Evolutionary conservation across 352 stramenopile species (phyloP), one percentile per base, ranked within the genome.

Genomic region (Blastocystis sp.): DNA sequence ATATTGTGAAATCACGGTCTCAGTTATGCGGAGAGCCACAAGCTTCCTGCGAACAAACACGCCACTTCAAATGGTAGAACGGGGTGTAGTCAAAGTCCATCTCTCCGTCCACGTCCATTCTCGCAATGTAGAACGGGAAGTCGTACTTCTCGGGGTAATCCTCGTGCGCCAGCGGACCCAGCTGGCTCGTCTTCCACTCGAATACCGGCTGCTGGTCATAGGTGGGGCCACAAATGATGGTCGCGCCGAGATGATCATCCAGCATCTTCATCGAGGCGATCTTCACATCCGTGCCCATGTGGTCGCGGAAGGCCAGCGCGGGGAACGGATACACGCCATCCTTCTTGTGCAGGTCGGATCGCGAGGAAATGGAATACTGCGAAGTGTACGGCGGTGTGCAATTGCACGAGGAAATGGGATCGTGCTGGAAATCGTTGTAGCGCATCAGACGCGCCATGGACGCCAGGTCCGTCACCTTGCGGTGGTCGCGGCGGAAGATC

Each of bases 371-470:
- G 17, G 78, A 59, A 60, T 88, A 88, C 48, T 88, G 78, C 38
- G 78, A 88, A 2, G 78, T 88, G 48, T 76, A 88, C 4, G 78
- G 78, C 59, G 78, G 78, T 0, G 64, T 88, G 52, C 78, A 88
- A 60, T 93, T 91, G 40, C 88, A 78, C 17, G 89, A 56, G 2
- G 90, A 92, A 17, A 93, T 84, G n/a, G 91, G 90, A 65, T 93
- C 92, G 14, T 88, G 62, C 17, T 88, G 78, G 90, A 90, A 93
- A 87, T 93, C 90, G 87, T 93, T 93, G 76, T 90, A 92, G 9
- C 92, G 91, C 89, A 94, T 92, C 43, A 94, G 59, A 66, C 88
- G 89, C 88, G 92, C 92, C 40, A 94, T 87, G 61, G 91, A 91
- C 1, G 89, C 90, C 17, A 92, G 52, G 0, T 89, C 90, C 40